phyloP scores from a whole-genome alignment of 495 filamentous ascomycete genomes.

The Hypoxylon perforatum region DNA sequence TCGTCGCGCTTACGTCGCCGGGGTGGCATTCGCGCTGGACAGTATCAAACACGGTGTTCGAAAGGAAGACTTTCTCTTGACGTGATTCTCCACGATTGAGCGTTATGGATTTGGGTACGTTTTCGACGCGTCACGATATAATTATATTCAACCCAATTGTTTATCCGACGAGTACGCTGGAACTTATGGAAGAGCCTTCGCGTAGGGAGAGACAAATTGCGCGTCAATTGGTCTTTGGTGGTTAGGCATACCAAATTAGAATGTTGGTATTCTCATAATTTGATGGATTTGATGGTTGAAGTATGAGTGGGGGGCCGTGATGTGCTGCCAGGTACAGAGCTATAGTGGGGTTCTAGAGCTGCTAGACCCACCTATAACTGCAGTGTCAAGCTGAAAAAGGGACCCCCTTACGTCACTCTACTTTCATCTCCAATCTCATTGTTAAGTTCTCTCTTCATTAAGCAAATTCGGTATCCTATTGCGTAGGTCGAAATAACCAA shows the following conservation, averaged over 20 bases:
- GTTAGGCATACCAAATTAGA: background rate
- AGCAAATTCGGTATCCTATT: too few relatives aligned
- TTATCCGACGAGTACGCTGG: background rate
- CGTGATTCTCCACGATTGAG: background rate
- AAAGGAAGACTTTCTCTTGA: too few relatives aligned
- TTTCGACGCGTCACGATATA: slow-evolving; percentile 19
- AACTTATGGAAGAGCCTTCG: background rate
- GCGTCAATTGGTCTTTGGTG: background rate
- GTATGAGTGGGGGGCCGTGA: too few relatives aligned
- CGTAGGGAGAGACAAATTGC: background rate
- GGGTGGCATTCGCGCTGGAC: slow-evolving; percentile 38
- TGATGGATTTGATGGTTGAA: background rate
- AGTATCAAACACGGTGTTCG: too few relatives aligned
- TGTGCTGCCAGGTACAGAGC: background rate
- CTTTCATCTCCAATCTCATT: too few relatives aligned
- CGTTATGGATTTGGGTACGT: background rate
- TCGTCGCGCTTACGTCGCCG: slow-evolving; percentile 25
- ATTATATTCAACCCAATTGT: background rate
- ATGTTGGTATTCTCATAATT: background rate
- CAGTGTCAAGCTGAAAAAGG: too few relatives aligned
- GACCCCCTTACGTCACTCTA: too few relatives aligned
- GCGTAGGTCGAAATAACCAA: too few relatives aligned
- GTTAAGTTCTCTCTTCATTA: too few relatives aligned
- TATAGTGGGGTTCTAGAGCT: slow-evolving; percentile 1
- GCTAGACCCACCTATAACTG: background rate